Conservation (phyloP, 1,284 basidiomycete genomes). For the Marasmius tenuissimus region DNA sequence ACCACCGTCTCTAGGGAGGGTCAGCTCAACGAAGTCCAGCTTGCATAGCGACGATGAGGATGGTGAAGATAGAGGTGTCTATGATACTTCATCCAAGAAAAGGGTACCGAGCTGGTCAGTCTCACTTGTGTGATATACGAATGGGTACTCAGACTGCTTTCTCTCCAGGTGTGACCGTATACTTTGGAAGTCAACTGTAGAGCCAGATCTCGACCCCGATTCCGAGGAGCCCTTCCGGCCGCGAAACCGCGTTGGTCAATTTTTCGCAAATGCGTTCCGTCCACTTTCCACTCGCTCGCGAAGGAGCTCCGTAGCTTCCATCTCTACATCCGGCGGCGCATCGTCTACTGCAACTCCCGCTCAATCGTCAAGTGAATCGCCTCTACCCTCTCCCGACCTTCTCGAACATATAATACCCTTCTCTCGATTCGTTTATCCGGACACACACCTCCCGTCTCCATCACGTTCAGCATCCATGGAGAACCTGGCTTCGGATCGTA, state of each 20-base stretch:
- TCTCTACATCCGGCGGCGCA: conserved; percentile 12
- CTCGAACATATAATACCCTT: conserved; percentile 20
- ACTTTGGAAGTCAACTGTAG: conserved; percentile 71
- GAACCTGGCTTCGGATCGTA: conserved; percentile 11
- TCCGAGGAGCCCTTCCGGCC: conserved; percentile 29
- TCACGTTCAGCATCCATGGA: conserved; percentile 20
- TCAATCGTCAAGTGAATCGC: conserved; percentile 15
- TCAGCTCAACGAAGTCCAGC: conserved; percentile 36
- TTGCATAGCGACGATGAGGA: conserved; percentile 34
- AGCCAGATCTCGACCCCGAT: conserved; percentile 42
- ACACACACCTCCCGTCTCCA: conserved; percentile 8
- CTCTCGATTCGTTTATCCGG: conserved; percentile 24
- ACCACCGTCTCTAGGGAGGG: conserved; percentile 39
- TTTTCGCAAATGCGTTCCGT: conserved; percentile 55
- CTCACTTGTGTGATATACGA: background rate
- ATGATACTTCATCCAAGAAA: conserved; percentile 76
- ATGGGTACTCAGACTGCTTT: background rate
- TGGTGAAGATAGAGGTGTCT: conserved; percentile 59
- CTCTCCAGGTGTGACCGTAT: conserved; percentile 73
- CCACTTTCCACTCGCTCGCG: conserved; percentile 44
- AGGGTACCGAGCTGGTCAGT: conserved; percentile 80
- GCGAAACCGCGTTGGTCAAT: conserved; percentile 48
- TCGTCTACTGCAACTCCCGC: conserved; percentile 7
- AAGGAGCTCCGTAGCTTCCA: conserved; percentile 20
- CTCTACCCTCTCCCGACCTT: conserved; percentile 19